These are phyloP conservation scores for Populus euphratica DNA, from an alignment of 345 rosid species.

Conservation along the genomic window DNA sequence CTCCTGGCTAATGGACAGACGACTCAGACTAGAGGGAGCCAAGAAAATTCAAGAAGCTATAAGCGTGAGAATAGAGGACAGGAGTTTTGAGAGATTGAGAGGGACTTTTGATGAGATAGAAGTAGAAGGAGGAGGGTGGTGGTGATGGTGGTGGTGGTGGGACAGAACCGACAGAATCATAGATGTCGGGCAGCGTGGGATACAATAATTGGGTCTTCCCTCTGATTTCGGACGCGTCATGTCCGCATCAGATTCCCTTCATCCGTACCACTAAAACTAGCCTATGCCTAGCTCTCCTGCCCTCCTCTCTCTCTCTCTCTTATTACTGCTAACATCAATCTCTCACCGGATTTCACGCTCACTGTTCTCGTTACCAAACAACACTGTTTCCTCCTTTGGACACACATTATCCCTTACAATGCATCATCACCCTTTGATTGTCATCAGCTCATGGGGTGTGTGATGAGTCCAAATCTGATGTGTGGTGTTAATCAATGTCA, in stretches of 20 bases:
- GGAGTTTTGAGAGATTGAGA: constrained; percentile 12
- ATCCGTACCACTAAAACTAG: constrained; percentile 28
- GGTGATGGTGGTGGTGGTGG: constrained; percentile 2
- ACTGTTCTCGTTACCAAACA: constrained; percentile 36
- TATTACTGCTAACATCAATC: constrained; percentile 12
- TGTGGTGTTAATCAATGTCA: neutral
- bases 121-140: constrained; percentile 7
- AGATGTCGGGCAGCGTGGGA: constrained; percentile 65
- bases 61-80: constrained; percentile 8
- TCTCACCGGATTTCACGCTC: constrained; percentile 53
- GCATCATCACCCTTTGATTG: neutral
- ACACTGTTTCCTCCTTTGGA: constrained; percentile 1
- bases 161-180: constrained; percentile 46
- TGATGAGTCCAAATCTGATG: neutral
- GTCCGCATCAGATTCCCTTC: constrained; percentile 63
- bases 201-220: constrained; percentile 51
- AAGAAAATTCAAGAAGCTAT: neutral
- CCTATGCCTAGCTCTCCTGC: neutral
- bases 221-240: constrained; percentile 65
- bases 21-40: neutral
- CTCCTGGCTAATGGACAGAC: no score
- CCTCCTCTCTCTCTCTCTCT: neutral
- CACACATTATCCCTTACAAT: neutral
- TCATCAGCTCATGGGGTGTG: neutral
- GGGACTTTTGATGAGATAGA: neutral